Base-by-base conservation (phyloP, 805 yeast genomes). In the Cephaloascus albidus region DNA sequence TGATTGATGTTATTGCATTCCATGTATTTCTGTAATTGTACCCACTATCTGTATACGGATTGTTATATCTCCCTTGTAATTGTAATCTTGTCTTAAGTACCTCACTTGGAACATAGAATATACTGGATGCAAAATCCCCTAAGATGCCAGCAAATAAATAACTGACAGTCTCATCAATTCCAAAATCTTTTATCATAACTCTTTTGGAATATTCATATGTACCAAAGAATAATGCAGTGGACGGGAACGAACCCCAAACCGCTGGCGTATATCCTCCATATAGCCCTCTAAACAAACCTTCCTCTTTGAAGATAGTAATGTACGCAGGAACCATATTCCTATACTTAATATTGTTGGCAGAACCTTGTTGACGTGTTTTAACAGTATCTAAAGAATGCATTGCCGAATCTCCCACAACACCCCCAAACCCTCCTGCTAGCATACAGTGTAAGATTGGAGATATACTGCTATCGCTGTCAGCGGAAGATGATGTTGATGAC, bases 341-440 rank as follows among this genome's bases (percentile, higher is more conserved):
- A 58, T 90, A 90, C 57, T 85, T 83, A 4, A 65, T 46, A 17
- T 71, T 71, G 46, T 70, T 65, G 18, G 85, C 80, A 3, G 95
- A 85, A n/a, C 96, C 97, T 55, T 93, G 99, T 57, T 93, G 98
- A 45, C 98, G 70, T 2, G 98, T 93, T 57, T 93, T 93, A 26
- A 93, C 96, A 0, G 98, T 93, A 55, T 93, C 99, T 28, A 93
- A 62, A 0, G 97, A 89, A 60, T 93, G 97, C 97, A 93, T 93
- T 23, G 77, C 63, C 1, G 93, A 73, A 52, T 90, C 98, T 12
- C 97, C 97, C 31, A 89, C 75, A 40, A 85, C 80, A 1, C 97
- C 98, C 5, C 98, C 98, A 37, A 90, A 61, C 1, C 95, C 97
- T 33, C 98, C 98, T 0, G 97, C 96, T 32, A 88, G 40, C 68